Evolutionary conservation across 257 asterid genomes (phyloP), one percentile per base, ranked within the genome.

Genomic region (Petunia secreta): DNA sequence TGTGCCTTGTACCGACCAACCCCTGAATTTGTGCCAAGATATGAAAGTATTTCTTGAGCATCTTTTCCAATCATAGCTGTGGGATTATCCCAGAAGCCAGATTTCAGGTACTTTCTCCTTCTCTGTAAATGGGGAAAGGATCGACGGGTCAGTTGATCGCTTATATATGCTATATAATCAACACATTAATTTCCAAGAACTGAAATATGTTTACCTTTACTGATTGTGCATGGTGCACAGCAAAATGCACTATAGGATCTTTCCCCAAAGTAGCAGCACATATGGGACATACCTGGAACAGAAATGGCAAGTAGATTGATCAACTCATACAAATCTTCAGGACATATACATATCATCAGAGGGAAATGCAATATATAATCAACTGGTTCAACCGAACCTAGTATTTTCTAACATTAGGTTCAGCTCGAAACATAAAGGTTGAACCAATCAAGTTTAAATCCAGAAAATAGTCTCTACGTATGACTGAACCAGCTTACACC

Each of bases 201-300:
- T 7, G 60, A 36, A 37, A 78, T 60, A 52, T 78, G 75, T 63
- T 38, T 80, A 91, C 98, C 97, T 92, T 93, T 3, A 92, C 87
- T 16, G 94, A 92, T 64, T 92, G 92, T 50, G 90, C 87, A 67
- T 93, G 98, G 66, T 92, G 97, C 80, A 86, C 78, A 0, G 84
- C 86, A 87, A 93, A 92, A 85, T 93, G 98, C 3, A 83, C 85
- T 0, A 87, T 81, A 15, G 98, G 85, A 64, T 93, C 97, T 86
- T 83, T 89, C 36, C 96, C 98, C 38, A 93, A 83, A 83, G 85
- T 91, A 10, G 96, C 97, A 46, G 98, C 98, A 76, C 98, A 93
- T 50, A 93, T 91, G 62, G 98, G 97, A 85, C 98, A 93, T 57
- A 93, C 98, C 98, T 93, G 87, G 59, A 76, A 81, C 2, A 63